A percentile compares a stretch with the other conserved stretches of the same genome.
phyloP scores from a whole-genome alignment of 2,329 filamentous ascomycete species.

The Sarocladiaceae sp. region DNA sequence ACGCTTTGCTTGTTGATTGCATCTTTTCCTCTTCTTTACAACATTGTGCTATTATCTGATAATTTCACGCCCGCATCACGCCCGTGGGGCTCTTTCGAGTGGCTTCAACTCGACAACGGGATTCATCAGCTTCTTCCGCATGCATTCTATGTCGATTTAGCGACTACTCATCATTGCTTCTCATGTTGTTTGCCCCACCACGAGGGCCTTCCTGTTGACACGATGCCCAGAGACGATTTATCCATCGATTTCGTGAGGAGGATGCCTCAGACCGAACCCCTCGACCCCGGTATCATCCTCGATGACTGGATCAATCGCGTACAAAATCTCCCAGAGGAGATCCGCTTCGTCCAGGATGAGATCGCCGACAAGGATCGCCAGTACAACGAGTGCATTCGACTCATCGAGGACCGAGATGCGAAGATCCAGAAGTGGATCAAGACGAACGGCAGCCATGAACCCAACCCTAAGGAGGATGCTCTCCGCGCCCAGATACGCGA shows the following conservation, averaged over 20 bases:
- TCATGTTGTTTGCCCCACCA: neutral
- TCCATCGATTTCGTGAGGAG: constrained; percentile 66
- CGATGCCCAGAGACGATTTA: constrained; percentile 70
- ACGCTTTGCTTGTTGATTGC: neutral
- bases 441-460: constrained; percentile 66
- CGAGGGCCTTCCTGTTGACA: constrained; percentile 39
- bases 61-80: neutral
- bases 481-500: constrained; percentile 63
- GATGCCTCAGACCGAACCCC: constrained; percentile 58
- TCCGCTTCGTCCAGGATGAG: constrained; percentile 79
- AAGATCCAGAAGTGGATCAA: constrained; percentile 81
- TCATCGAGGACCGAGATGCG: constrained; percentile 67
- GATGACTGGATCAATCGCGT: constrained; percentile 75
- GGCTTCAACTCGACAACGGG: too few relatives aligned
- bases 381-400: constrained; percentile 63
- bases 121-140: neutral
- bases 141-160: neutral
- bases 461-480: constrained; percentile 70
- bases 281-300: constrained; percentile 65
- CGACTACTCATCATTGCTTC: constrained; percentile 13
- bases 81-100: neutral
- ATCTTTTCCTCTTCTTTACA: neutral
- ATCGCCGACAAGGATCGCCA: constrained; percentile 74
- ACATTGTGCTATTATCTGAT: neutral
- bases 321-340: constrained; percentile 76